phyloP scores from a whole-genome alignment of 106 monocot species.

The Vanilla planifolia region DNA sequence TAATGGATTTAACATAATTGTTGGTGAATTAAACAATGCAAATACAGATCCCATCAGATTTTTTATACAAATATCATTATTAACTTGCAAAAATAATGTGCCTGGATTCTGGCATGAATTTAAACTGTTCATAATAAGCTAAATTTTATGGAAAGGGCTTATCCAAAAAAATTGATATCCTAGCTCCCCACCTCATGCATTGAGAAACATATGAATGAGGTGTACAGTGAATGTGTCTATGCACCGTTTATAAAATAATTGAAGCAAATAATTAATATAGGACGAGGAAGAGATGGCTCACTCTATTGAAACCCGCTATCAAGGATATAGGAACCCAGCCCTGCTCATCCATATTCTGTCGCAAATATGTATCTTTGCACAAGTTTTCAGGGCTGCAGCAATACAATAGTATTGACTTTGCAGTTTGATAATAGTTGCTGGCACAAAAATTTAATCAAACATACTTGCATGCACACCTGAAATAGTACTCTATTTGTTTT shows the following conservation, averaged over 20 bases:
- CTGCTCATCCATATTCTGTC: constrained; percentile 78
- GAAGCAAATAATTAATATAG: neutral
- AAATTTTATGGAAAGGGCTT: neutral
- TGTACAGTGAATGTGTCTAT: neutral
- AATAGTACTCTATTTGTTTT: constrained; percentile 95
- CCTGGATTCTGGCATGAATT: too few species aligned
- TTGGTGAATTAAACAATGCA: too few species aligned
- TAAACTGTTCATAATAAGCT: neutral
- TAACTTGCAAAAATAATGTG: too few species aligned
- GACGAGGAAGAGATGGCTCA: constrained; percentile 19
- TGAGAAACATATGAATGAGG: neutral
- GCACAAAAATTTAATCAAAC: neutral
- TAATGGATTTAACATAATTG: too few species aligned
- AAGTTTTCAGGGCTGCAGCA: constrained; percentile 73
- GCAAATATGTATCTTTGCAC: constrained; percentile 69
- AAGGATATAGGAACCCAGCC: constrained; percentile 89
- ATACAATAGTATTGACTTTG: neutral
- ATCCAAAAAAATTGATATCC: neutral
- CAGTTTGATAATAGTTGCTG: neutral
- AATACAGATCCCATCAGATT: too few species aligned
- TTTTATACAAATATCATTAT: too few species aligned
- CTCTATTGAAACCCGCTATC: constrained; percentile 77
- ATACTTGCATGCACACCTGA: constrained; percentile 41
- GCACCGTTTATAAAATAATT: neutral
- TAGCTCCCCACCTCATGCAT: neutral